These are phyloP conservation scores for Hirschioporus abietinus DNA, from an alignment of 768 basidiomycete genomes.

Conservation along the genomic window DNA sequence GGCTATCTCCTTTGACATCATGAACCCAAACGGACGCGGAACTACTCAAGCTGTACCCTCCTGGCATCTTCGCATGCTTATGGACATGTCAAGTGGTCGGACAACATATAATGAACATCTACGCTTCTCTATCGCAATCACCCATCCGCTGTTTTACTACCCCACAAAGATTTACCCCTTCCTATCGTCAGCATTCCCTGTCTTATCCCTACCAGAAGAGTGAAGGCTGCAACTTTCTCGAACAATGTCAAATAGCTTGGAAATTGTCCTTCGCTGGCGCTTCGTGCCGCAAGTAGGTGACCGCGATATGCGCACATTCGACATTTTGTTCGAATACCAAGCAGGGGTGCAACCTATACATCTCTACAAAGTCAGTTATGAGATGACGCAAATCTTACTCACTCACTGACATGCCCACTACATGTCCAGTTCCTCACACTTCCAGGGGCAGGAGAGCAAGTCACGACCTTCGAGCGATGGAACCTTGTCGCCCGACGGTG, in stretches of 20 bases:
- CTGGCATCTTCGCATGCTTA: not conserved
- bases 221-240: not conserved
- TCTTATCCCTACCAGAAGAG: not conserved
- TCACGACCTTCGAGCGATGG: slow-evolving; percentile 44
- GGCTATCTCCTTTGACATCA: not conserved
- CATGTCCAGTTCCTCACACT: slow-evolving; percentile 5
- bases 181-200: not conserved
- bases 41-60: not conserved
- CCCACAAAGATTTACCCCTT: not conserved
- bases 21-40: not conserved
- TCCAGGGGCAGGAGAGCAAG: slow-evolving; percentile 34
- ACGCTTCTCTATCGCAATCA: not conserved
- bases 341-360: not conserved
- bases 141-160: not conserved
- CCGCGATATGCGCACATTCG: not conserved
- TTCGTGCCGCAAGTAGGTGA: not conserved
- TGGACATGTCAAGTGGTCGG: not conserved
- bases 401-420: not conserved
- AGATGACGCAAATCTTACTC: not conserved
- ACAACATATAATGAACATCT: not conserved
- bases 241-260: not conserved
- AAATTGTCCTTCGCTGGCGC: slow-evolving; percentile 1
- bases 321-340: not conserved
- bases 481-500: slow-evolving; percentile 38
- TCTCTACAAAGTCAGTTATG: slow-evolving; percentile 2